A percentile compares a stretch with the other conserved stretches of the same genome.
These are phyloP conservation scores for Coemansia sp. DNA, from an alignment of 192 early-diverging fungal genomes.

Conservation along the genomic window DNA sequence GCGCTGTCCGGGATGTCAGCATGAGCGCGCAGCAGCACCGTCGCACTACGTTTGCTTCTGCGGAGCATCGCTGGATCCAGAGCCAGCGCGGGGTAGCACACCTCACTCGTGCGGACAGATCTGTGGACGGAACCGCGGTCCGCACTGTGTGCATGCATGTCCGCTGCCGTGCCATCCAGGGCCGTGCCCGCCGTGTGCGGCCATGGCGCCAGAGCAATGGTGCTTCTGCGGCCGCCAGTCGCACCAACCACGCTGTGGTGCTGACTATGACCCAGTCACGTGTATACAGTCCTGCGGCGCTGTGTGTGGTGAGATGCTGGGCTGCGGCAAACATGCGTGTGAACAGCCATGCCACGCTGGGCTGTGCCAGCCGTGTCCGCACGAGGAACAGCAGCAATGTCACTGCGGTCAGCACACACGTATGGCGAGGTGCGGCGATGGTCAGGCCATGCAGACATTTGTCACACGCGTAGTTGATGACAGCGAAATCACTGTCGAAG, in stretches of 20 bases:
- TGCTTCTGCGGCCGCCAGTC: conserved; percentile 83
- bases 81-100: conserved; percentile 59
- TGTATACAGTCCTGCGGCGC: conserved; percentile 67
- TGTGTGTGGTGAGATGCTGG: conserved; percentile 65
- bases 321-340: conserved; percentile 73
- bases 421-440: conserved; percentile 60
- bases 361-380: conserved; percentile 63
- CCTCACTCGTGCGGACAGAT: conserved; percentile 86
- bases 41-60: conserved; percentile 85
- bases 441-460: conserved; percentile 29
- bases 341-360: conserved; percentile 67
- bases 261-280: conserved; percentile 64
- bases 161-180: conserved; percentile 87
- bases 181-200: conserved; percentile 88
- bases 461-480: background rate
- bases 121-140: conserved; percentile 61
- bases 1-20: conserved; percentile 94
- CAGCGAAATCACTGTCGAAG: background rate
- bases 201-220: conserved; percentile 67
- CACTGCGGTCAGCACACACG: conserved; percentile 67
- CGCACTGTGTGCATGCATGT: conserved; percentile 77
- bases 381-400: conserved; percentile 59
- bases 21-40: conserved; percentile 64
- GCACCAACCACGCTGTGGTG: conserved; percentile 69
- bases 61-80: conserved; percentile 73